A percentile compares a stretch with the other conserved stretches of the same genome.
These are phyloP conservation scores for Deinandra increscens DNA, from an alignment of 129 eudicot genomes.

Conservation along the genomic window DNA sequence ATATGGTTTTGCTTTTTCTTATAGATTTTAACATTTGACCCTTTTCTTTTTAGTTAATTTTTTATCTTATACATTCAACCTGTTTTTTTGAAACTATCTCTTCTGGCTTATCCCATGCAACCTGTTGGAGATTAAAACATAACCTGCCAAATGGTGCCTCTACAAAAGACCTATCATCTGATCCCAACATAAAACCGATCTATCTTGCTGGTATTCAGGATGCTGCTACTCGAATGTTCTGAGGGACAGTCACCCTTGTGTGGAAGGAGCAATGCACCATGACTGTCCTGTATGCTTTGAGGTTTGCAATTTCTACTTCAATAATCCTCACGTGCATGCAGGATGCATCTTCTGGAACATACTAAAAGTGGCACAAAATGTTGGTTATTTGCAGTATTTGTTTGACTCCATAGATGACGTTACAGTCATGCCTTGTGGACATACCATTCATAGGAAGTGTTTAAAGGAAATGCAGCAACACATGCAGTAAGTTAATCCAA, in stretches of 20 bases:
- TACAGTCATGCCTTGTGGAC: slow-evolving; percentile 75
- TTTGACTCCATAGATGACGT: slow-evolving; percentile 66
- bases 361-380: background rate
- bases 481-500: slow-evolving; percentile 57
- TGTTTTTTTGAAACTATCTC: background rate
- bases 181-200: background rate
- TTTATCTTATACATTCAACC: background rate
- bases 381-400: slow-evolving; percentile 52
- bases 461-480: slow-evolving; percentile 81
- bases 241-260: slow-evolving; percentile 66
- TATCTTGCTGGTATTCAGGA: slow-evolving; percentile 36
- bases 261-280: slow-evolving; percentile 95
- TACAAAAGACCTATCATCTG: background rate
- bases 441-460: slow-evolving; percentile 79
- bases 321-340: background rate
- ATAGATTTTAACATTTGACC: background rate
- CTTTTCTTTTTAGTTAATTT: background rate
- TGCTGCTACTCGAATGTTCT: slow-evolving; percentile 72
- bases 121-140: background rate
- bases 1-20: background rate
- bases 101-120: background rate
- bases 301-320: slow-evolving; percentile 38
- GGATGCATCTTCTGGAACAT: slow-evolving; percentile 9
- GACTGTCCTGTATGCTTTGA: slow-evolving; percentile 96
- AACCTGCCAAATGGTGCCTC: background rate